Percentiles rank a stretch among this genome's conserved stretches.
Evolutionary conservation across 2,329 filamentous ascomycete genomes (phyloP).

Genomic region (Diplodia scrobiculata): DNA sequence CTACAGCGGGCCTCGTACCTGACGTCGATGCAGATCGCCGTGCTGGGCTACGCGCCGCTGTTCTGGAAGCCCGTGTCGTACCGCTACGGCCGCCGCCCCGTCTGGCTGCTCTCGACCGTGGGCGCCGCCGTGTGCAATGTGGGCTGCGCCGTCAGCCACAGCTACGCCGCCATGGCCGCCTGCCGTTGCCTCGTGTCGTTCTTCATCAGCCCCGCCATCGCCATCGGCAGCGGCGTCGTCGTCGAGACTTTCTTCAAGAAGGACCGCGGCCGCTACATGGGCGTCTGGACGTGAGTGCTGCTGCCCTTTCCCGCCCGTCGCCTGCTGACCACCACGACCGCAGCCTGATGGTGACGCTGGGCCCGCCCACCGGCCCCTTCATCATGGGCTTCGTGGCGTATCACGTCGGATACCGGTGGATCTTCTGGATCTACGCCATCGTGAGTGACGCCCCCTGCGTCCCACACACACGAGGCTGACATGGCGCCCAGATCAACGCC

Average conservation of each 20-base stretch:
- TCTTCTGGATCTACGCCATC: slow-evolving; percentile 61
- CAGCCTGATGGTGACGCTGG: slow-evolving; percentile 52
- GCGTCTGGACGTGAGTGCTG: slow-evolving; percentile 54
- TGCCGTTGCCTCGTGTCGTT: slow-evolving; percentile 59
- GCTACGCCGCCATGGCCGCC: slow-evolving; percentile 54
- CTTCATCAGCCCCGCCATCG: slow-evolving; percentile 58
- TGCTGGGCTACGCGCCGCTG: slow-evolving; percentile 57
- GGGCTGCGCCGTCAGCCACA: slow-evolving; percentile 55
- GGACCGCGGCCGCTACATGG: slow-evolving; percentile 59
- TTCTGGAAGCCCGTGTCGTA: slow-evolving; percentile 61
- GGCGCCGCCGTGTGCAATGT: slow-evolving; percentile 55
- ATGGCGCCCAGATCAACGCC: slow-evolving; percentile 52
- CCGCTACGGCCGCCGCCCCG: slow-evolving; percentile 57
- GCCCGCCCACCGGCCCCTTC: slow-evolving; percentile 50
- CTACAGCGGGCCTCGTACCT: slow-evolving; percentile 57
- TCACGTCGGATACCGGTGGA: slow-evolving; percentile 59
- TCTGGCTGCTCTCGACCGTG: slow-evolving; percentile 56
- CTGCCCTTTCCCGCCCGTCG: no score
- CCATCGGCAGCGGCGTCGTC: slow-evolving; percentile 61
- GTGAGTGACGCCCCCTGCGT: slow-evolving; percentile 29
- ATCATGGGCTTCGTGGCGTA: slow-evolving; percentile 53
- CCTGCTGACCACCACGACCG: background rate
- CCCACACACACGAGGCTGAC: no score
- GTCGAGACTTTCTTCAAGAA: slow-evolving; percentile 61
- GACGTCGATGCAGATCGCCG: slow-evolving; percentile 58